Conservation (phyloP, 2,329 filamentous ascomycete species). For the Dactylellina sp. region DNA sequence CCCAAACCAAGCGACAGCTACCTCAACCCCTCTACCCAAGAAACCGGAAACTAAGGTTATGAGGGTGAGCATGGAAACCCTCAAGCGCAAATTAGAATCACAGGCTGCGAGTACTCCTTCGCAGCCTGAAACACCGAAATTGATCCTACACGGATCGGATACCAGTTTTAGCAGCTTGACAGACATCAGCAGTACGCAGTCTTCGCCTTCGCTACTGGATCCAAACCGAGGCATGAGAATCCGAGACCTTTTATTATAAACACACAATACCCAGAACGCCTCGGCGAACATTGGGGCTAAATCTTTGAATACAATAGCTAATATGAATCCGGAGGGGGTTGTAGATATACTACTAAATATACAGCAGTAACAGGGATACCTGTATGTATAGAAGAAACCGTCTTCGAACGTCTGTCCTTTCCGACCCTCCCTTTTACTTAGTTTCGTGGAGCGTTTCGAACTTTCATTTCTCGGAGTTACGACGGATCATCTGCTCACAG, state of each 20-base stretch:
- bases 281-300: neutral
- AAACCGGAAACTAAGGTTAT: slow-evolving; percentile 20
- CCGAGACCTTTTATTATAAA: slow-evolving; percentile 34
- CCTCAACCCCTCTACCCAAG: slow-evolving; percentile 4
- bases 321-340: neutral
- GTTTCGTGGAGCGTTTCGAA: neutral
- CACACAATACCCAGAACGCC: neutral
- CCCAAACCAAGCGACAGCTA: slow-evolving; percentile 3
- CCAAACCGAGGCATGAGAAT: slow-evolving; percentile 46
- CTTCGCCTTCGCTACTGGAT: slow-evolving; percentile 26
- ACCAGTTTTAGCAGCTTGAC: slow-evolving; percentile 51
- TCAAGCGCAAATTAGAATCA: slow-evolving; percentile 30
- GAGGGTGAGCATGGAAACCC: slow-evolving; percentile 46
- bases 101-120: slow-evolving; percentile 10
- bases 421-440: neutral
- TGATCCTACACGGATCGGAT: slow-evolving; percentile 50
- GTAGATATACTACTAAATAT: neutral
- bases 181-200: slow-evolving; percentile 29
- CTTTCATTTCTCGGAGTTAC: slow-evolving; percentile 16
- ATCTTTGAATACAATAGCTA: neutral
- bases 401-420: neutral
- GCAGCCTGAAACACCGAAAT: slow-evolving; percentile 16
- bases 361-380: neutral
- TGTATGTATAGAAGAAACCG: neutral
- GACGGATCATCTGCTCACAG: neutral